Percentiles rank a stretch among this genome's conserved stretches.
These are phyloP conservation scores for Gossypium bickii DNA, from an alignment of 345 rosid species.

Conservation along the genomic window DNA sequence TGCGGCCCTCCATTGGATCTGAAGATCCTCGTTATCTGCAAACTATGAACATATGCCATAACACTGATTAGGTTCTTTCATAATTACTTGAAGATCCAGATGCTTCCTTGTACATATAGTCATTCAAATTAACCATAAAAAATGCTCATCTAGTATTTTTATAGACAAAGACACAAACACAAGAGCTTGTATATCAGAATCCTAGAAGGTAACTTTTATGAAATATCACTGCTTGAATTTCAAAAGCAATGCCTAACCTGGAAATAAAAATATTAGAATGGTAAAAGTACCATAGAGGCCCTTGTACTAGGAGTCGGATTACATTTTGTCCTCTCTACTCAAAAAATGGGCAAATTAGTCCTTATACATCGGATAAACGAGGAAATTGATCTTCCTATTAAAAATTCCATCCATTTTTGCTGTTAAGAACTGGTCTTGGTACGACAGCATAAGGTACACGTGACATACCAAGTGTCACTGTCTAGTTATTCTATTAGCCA, in stretches of 20 bases:
- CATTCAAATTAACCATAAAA: neutral
- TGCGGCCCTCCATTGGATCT: constrained; percentile 58
- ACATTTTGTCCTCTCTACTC: too few relatives aligned
- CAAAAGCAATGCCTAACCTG: neutral
- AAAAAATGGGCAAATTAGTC: too few relatives aligned
- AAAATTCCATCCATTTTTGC: too few relatives aligned
- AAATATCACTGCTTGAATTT: constrained; percentile 5
- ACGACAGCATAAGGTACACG: too few relatives aligned
- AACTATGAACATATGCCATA: constrained; percentile 37
- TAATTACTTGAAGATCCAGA: neutral
- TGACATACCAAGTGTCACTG: too few relatives aligned
- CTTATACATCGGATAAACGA: too few relatives aligned
- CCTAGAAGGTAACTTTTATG: neutral
- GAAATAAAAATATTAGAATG: neutral
- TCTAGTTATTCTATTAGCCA: too few relatives aligned
- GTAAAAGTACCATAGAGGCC: too few relatives aligned
- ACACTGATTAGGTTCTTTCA: constrained; percentile 17
- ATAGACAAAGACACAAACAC: neutral
- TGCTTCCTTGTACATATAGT: neutral
- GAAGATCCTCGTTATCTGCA: constrained; percentile 70
- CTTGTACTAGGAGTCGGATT: too few relatives aligned
- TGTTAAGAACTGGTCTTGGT: too few relatives aligned
- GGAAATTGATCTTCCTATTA: too few relatives aligned
- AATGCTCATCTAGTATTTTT: neutral
- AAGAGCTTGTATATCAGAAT: constrained; percentile 2